Evolutionary conservation across 257 asterid species (phyloP), one percentile per base, ranked within the genome.

Genomic region (Solanum pinnatisectum): DNA sequence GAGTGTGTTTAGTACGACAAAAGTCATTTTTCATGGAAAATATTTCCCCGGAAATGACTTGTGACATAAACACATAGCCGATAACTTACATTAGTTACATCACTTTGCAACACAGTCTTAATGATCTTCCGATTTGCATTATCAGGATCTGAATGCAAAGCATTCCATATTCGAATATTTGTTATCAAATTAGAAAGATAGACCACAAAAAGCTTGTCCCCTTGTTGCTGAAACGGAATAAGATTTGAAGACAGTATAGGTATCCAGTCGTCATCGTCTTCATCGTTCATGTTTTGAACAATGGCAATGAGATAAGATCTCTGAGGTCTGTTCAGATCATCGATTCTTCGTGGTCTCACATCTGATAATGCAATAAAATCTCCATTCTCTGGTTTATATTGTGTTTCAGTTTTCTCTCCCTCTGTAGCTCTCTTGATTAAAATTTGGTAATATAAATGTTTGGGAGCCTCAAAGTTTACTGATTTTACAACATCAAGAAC

Each of bases 141-240:
- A 35, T 84, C 30, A 15, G 4, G 23, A 6, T 87, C 88, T 0
- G 91, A 59, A 78, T 90, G 88, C 92, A 94, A 87, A 2, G 94
- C 92, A 0, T 49, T 84, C 95, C 96, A 93, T 85, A 92, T 94
- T 39, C 96, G 93, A 33, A 39, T 59, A 68, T 94, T 94, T 3
- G 96, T 93, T 0, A 73, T 90, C 93, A 93, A 85, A 83, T 92
- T 94, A 10, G 94, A 88, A 74, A 94, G 92, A 87, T 59, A 86
- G 14, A 94, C 94, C 33, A 84, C 89, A 88, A 88, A 93, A 35
- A 93, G 88, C 49, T 39, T 74, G 22, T 37, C 60, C 25, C 37
- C 35, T 15, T 8, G 9, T 49, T 46, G 37, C 7, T 78, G 63
- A 42, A 87, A 78, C 14, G 12, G 0, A 20, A 91, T 74, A 6